These are phyloP conservation scores for Aristolochia fimbriata DNA, from an alignment of 164 flowering plant genomes.

Conservation along the genomic window DNA sequence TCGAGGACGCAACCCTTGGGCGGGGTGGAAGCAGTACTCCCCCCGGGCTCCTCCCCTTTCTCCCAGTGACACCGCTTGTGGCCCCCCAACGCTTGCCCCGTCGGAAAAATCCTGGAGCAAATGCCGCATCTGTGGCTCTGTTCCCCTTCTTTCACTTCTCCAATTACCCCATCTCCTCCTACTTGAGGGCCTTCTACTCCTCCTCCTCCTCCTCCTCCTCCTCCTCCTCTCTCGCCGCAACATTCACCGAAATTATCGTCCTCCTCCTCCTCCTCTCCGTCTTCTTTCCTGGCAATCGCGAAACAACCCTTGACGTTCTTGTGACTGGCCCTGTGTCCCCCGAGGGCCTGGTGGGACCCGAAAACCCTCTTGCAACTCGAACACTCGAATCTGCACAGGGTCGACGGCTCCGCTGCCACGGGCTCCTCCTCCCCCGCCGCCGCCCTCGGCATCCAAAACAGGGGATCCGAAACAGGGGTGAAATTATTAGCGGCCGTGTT, in stretches of 20 bases:
- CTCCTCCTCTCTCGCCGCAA: background rate
- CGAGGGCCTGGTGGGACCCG: slow-evolving; percentile 72
- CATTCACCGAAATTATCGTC: slow-evolving; percentile 2
- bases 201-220: slow-evolving; percentile 5
- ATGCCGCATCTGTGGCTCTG: slow-evolving; percentile 45
- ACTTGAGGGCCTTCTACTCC: too few species aligned
- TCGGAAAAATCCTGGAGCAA: slow-evolving; percentile 62
- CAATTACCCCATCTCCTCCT: background rate
- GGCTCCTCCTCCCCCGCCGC: background rate
- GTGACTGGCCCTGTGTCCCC: slow-evolving; percentile 82
- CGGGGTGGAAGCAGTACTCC: background rate
- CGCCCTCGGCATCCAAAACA: slow-evolving; percentile 2
- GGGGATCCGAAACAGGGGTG: slow-evolving; percentile 2
- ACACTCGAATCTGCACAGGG: slow-evolving; percentile 46
- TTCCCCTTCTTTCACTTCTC: background rate
- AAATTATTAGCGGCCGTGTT: too few species aligned
- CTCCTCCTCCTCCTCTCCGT: slow-evolving; percentile 8
- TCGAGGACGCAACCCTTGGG: slow-evolving; percentile 21
- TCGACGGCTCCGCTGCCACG: background rate
- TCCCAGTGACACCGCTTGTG: slow-evolving; percentile 89
- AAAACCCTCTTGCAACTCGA: slow-evolving; percentile 80
- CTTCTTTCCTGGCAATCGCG: slow-evolving; percentile 35
- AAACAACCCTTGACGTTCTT: slow-evolving; percentile 82
- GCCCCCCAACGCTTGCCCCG: slow-evolving; percentile 83
- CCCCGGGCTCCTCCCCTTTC: slow-evolving; percentile 27